Conservation (phyloP, 2,329 filamentous ascomycete genomes). For the Aspergillus costaricaensis region DNA sequence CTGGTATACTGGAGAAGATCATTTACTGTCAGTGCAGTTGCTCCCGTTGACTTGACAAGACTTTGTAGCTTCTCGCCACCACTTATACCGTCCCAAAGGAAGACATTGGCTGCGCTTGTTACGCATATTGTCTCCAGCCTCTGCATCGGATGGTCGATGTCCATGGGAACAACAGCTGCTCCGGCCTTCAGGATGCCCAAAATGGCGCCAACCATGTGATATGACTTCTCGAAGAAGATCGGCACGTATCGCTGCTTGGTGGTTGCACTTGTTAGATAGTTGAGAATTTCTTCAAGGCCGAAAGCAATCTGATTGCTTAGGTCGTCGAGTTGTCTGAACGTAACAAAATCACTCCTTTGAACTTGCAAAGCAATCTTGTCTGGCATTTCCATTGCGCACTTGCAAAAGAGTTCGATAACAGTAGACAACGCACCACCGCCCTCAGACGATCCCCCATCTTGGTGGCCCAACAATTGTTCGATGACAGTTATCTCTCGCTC, state of each 20-base stretch:
- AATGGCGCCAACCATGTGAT: slow-evolving; percentile 8
- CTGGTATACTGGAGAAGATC: too few relatives aligned
- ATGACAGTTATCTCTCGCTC: not conserved
- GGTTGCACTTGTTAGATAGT: not conserved
- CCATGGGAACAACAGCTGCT: slow-evolving; percentile 5
- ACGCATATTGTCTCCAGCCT: not conserved
- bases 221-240: slow-evolving; percentile 7
- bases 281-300: not conserved
- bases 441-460: not conserved
- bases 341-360: slow-evolving; percentile 6
- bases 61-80: not conserved
- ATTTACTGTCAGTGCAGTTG: not conserved
- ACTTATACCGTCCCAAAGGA: slow-evolving; percentile 8
- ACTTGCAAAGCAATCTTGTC: slow-evolving; percentile 12
- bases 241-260: not conserved
- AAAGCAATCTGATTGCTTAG: not conserved
- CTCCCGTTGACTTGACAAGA: not conserved
- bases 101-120: not conserved
- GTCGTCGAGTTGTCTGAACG: slow-evolving; percentile 3
- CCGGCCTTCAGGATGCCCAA: slow-evolving; percentile 8
- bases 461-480: not conserved
- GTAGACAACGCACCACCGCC: not conserved
- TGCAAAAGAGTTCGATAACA: not conserved
- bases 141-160: slow-evolving; percentile 2
- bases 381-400: not conserved